phyloP scores from a whole-genome alignment of 176 grass and related monocot genomes.

The Zoysia japonica region DNA sequence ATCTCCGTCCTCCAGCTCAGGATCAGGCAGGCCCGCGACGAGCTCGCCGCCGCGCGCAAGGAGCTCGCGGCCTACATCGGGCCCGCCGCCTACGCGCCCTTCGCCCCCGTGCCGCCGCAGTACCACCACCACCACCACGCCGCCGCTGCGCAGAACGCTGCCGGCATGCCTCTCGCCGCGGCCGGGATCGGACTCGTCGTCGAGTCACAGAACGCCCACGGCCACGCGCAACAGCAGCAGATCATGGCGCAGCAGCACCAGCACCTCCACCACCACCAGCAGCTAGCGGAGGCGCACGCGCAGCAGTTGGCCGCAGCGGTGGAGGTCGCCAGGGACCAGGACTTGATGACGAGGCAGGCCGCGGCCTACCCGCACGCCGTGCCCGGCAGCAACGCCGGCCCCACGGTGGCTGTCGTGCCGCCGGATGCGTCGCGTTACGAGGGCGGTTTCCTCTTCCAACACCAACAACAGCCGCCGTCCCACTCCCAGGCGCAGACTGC shows the following conservation, averaged over 20 bases:
- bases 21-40: slow-evolving; percentile 56
- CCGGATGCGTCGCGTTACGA: slow-evolving; percentile 24
- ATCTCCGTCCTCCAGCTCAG: slow-evolving; percentile 73
- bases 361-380: slow-evolving; percentile 20
- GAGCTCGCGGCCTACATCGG: slow-evolving; percentile 69
- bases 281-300: slow-evolving; percentile 30
- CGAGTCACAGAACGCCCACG: background rate
- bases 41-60: slow-evolving; percentile 66
- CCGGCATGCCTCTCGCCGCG: background rate
- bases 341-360: slow-evolving; percentile 39
- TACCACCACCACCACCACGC: slow-evolving; percentile 2
- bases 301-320: slow-evolving; percentile 46
- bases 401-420: slow-evolving; percentile 41
- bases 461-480: slow-evolving; percentile 12
- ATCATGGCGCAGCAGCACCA: slow-evolving; percentile 27
- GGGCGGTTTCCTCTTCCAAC: slow-evolving; percentile 39
- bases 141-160: slow-evolving; percentile 30
- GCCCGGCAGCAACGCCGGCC: slow-evolving; percentile 9
- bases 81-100: slow-evolving; percentile 46
- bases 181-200: slow-evolving; percentile 23
- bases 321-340: slow-evolving; percentile 45
- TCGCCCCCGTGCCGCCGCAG: slow-evolving; percentile 16
- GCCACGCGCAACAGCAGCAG: slow-evolving; percentile 41
- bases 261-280: slow-evolving; percentile 35
- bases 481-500: slow-evolving; percentile 13